Base-by-base conservation (phyloP, 2,329 filamentous ascomycete species). In the Phyllosticta citriasiana region DNA sequence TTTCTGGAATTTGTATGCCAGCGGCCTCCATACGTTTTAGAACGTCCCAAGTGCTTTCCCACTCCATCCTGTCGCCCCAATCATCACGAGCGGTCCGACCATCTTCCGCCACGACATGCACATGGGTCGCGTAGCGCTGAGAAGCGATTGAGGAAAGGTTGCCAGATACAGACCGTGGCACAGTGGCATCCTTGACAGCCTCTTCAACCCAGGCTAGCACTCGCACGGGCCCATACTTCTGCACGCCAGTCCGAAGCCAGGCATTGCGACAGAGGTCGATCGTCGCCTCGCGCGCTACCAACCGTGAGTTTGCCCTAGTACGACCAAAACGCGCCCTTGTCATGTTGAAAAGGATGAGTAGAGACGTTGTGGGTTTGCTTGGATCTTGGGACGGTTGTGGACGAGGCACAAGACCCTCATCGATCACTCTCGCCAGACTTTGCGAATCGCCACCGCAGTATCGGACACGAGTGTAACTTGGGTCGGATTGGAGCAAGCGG, bases 181-280 rank as follows among this genome's bases (percentile, higher is more conserved):
- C 62, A 0, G 89, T 66, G 1, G 72, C 64, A 6, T 73, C 67
- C 65, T 84, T 84, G 61, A 90, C 87, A 0, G 82, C 77, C 53
- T 86, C 78, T 1, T 82, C 80, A 3, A 86, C 68, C 86, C 91
- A 92, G 50, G 92, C 70, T 0, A 97, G 79, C 78, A 93, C 87
- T 56, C 91, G 85, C 2, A 96, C 86, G 19, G 86, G 81, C 2
- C 93, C 93, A 70, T 91, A 92, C 27, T 79, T 78, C 67, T 96
- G 88, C 66, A 95, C 83, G 0, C 87, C 77, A 0, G 78, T 73
- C 57, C 84, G 79, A 2, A 78, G 76, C 63, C 84, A 79, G 60
- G 88, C 82, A 57, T 81, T 79, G 53, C 74, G 76, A 66, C 86
- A 77, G 62, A 89, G 80, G 68, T 88, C 84, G 68, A 84, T 81